phyloP scores from a whole-genome alignment of 2,329 filamentous ascomycete species.

The Ceratocystis huliohia region DNA sequence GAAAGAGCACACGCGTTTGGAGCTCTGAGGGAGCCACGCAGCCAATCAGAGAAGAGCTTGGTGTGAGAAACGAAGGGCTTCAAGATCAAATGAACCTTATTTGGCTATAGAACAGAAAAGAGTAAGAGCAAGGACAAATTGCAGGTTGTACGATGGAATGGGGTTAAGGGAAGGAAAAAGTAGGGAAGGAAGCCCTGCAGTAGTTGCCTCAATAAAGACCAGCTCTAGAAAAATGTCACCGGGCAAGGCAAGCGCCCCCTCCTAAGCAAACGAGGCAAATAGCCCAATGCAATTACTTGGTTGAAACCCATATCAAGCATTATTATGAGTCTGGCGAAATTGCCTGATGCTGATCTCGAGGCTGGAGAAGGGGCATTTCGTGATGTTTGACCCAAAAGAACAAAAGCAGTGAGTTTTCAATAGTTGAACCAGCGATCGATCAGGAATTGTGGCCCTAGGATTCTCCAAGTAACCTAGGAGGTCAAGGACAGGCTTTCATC shows the following conservation, averaged over 20 bases:
- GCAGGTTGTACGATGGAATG: slow-evolving; percentile 2
- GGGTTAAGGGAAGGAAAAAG: not conserved
- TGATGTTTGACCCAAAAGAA: not conserved
- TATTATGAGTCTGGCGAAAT: not conserved
- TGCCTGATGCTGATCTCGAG: not conserved
- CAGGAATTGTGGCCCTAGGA: not conserved
- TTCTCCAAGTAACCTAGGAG: not conserved
- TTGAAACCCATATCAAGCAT: not conserved
- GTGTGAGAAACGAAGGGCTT: not conserved
- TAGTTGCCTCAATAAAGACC: not conserved
- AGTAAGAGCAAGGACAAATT: not conserved
- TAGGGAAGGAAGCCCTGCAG: not conserved
- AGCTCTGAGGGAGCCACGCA: not conserved
- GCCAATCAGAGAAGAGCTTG: not conserved
- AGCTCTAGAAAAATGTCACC: not conserved
- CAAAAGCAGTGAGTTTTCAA: not conserved
- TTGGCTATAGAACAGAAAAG: not conserved
- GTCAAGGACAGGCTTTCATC: not conserved
- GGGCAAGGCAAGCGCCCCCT: not conserved
- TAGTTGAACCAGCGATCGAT: not conserved
- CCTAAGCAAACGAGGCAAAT: not conserved
- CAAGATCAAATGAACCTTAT: not conserved
- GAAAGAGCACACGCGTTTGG: not conserved
- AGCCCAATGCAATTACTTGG: not conserved
- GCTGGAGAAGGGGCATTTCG: not conserved